Base-by-base conservation (phyloP, 305 asterid species). In the Solanum aculeatissimum region DNA sequence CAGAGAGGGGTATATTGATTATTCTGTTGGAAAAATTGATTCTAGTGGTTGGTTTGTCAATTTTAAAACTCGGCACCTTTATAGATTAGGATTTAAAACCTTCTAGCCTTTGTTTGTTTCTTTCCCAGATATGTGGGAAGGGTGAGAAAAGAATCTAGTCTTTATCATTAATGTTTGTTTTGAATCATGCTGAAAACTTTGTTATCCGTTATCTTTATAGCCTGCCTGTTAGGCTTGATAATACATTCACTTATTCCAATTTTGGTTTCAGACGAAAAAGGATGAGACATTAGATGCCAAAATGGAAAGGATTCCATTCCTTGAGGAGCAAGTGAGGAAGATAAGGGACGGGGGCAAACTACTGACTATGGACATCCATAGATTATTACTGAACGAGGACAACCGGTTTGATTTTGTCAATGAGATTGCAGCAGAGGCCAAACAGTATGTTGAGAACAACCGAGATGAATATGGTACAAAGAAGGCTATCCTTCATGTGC, bases 401-500 rank as follows among this genome's bases (percentile, higher is more conserved):
- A 97, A 97, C 89, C 90, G 95, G 43, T 97, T 90, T 43, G 92
- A 88, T 65, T 97, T 95, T 60, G 99, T 97, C 87, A 97, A 97
- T 77, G 93, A 93, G 84, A 90, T 97, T 14, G 99, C 99, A 12
- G 98, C 96, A 68, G 99, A 97, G 92, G 98, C 99, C 32, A 95
- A 90, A 85, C 89, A 87, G 85, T 97, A 94, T 10, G 98, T 97
- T 8, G 97, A 97, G 88, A 94, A 89, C 85, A 95, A 97, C 85
- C 92, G 97, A 10, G 99, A 97, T 72, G 99, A 94, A 84, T 97
- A 95, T 86, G 98, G 99, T 58, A 86, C 90, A 1, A 97, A 97
- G 91, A 97, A 97, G 85, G 97, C 99, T 29, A 93, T 97, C 85
- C 94, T 93, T 85, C 99, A 97, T 66, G 99, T 94, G 83, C 89